Percentiles rank a stretch among this genome's conserved stretches.
Conservation (phyloP, 306 rosid species). For the Glycine soja region DNA sequence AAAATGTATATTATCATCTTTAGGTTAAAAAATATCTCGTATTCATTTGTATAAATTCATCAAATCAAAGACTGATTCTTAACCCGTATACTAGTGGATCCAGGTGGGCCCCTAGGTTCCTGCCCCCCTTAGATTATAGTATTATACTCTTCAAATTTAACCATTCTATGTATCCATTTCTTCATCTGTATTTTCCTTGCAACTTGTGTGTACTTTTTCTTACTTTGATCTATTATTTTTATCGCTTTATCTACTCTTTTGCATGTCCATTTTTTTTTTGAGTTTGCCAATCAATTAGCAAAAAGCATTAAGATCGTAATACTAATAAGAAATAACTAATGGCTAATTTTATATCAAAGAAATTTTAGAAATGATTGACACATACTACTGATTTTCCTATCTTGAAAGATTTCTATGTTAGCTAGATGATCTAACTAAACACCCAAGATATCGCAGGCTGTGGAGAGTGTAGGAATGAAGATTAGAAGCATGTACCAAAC, state of each 20-base stretch:
- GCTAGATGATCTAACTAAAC: background rate
- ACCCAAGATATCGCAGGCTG: conserved; percentile 44
- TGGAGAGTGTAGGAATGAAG: conserved; percentile 53
- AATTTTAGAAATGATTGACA: background rate
- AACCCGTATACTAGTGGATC: background rate
- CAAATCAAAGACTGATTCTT: background rate
- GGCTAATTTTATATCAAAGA: background rate
- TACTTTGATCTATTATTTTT: background rate
- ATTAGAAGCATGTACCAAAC: conserved; percentile 62
- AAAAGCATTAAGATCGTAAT: background rate
- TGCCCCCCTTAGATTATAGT: background rate
- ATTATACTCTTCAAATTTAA: background rate
- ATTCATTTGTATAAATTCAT: background rate
- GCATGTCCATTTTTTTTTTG: background rate
- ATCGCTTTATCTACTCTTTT: background rate
- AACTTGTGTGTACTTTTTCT: too few relatives aligned
- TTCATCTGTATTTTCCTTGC: too few relatives aligned
- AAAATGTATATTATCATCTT: too few relatives aligned
- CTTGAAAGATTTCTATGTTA: background rate
- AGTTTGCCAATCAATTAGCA: background rate
- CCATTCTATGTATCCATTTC: background rate
- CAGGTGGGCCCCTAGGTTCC: background rate
- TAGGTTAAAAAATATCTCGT: background rate
- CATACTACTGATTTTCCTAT: background rate
- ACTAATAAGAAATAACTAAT: background rate